These are phyloP conservation scores for Scortechinia acanthostroma DNA, from an alignment of 2,329 filamentous ascomycete genomes.

Conservation along the genomic window DNA sequence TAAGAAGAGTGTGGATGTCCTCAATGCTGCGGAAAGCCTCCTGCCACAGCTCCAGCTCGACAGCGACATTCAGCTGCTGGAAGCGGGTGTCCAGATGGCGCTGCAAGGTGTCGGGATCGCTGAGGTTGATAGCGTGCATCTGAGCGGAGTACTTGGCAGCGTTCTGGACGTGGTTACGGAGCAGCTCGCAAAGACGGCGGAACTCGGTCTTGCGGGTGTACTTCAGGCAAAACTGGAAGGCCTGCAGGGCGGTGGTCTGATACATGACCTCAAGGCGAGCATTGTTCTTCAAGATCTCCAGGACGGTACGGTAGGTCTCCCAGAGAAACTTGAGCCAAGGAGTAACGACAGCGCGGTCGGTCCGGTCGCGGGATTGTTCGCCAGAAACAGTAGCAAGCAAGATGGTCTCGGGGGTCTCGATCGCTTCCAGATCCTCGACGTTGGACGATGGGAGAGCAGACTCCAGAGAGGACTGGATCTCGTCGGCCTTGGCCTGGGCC, in stretches of 20 bases:
- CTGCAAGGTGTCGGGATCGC: constrained; percentile 92
- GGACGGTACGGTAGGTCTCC: constrained; percentile 97
- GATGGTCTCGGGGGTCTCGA: constrained; percentile 95
- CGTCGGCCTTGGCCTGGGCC: constrained; percentile 90
- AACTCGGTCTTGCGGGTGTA: constrained; percentile 99
- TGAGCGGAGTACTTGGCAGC: constrained; percentile 97
- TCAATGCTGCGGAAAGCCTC: constrained; percentile 98
- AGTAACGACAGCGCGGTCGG: constrained; percentile 94
- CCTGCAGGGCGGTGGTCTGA: constrained; percentile 94
- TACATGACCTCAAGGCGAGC: constrained; percentile 95
- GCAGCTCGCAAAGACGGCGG: constrained; percentile 91
- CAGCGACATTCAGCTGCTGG: constrained; percentile 94
- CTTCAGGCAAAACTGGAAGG: constrained; percentile 97
- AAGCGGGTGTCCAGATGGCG: constrained; percentile 96
- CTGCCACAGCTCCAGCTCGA: constrained; percentile 97
- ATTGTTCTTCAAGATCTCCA: constrained; percentile 99
- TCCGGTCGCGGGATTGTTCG: constrained; percentile 93
- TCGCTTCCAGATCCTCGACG: constrained; percentile 91
- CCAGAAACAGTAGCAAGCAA: constrained; percentile 95
- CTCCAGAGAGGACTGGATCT: constrained; percentile 83
- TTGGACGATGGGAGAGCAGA: constrained; percentile 65
- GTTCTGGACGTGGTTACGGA: constrained; percentile 97
- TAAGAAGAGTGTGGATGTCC: constrained; percentile 95
- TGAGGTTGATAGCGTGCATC: constrained; percentile 99
- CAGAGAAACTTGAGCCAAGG: constrained; percentile 99